These are phyloP conservation scores for Globomyces pollinis-pini DNA, from an alignment of 192 early-diverging fungal genomes.

Conservation along the genomic window DNA sequence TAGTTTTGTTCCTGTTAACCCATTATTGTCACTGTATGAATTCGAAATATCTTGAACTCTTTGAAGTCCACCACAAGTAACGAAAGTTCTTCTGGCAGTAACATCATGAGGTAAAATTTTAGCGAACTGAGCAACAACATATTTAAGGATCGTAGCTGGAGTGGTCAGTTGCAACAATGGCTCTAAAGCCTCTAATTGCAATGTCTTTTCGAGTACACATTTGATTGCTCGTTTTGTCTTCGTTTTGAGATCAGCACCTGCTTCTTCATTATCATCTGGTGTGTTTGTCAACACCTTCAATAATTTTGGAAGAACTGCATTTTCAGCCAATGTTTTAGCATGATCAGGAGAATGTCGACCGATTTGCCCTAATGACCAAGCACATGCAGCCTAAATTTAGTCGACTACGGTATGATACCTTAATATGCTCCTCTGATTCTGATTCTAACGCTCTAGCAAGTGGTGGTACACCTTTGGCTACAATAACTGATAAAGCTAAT, in stretches of 20 bases:
- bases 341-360: constrained; percentile 54
- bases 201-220: constrained; percentile 45
- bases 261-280: constrained; percentile 18
- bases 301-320: constrained; percentile 46
- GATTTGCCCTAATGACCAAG: constrained; percentile 53
- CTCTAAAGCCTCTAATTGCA: constrained; percentile 41
- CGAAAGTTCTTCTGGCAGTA: constrained; percentile 42
- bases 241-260: constrained; percentile 39
- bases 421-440: constrained; percentile 47
- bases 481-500: constrained; percentile 44
- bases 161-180: constrained; percentile 43
- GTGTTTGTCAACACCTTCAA: constrained; percentile 33
- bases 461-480: constrained; percentile 47
- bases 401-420: constrained; percentile 25
- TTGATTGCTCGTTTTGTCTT: constrained; percentile 52
- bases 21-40: constrained; percentile 17
- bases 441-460: constrained; percentile 36
- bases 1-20: constrained; percentile 43
- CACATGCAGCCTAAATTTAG: constrained; percentile 35
- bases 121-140: constrained; percentile 50
- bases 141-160: constrained; percentile 48
- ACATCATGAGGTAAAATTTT: constrained; percentile 55
- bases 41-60: constrained; percentile 48
- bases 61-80: constrained; percentile 43
- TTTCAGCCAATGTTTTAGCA: constrained; percentile 47